A percentile compares a stretch with the other conserved stretches of the same genome.
Evolutionary conservation across 2,329 filamentous ascomycete species (phyloP).

Genomic region (Sporothrix luriei): DNA sequence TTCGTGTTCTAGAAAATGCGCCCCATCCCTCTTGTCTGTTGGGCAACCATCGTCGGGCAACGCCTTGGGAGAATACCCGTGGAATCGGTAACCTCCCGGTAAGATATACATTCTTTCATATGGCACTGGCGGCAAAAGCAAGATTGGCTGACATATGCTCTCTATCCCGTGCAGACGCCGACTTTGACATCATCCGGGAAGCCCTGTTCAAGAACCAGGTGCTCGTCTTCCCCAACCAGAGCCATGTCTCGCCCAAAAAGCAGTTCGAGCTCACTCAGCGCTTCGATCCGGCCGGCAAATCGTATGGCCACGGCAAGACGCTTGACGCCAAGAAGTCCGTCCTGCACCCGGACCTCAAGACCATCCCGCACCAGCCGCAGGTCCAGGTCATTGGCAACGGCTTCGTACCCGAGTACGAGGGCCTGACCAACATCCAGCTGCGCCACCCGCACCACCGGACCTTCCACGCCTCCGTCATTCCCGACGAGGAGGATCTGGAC

Average conservation of each 20-base stretch:
- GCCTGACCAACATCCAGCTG: constrained; percentile 66
- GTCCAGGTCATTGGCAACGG: constrained; percentile 82
- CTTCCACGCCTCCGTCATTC: constrained; percentile 69
- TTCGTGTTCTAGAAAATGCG: background rate
- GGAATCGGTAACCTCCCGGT: constrained; percentile 40
- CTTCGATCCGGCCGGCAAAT: constrained; percentile 66
- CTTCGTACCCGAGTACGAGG: constrained; percentile 68
- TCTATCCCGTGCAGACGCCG: constrained; percentile 52
- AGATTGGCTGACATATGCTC: constrained; percentile 18
- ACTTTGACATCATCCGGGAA: constrained; percentile 65
- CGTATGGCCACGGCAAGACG: constrained; percentile 76
- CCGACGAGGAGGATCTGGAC: constrained; percentile 54
- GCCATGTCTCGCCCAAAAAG: constrained; percentile 64
- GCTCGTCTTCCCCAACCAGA: constrained; percentile 70
- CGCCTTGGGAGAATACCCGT: constrained; percentile 38
- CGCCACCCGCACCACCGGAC: constrained; percentile 76
- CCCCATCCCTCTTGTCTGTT: constrained; percentile 27
- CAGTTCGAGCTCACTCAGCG: constrained; percentile 73
- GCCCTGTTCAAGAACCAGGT: constrained; percentile 70
- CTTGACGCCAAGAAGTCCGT: constrained; percentile 65
- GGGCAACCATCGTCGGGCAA: constrained; percentile 9
- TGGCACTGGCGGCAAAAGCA: background rate
- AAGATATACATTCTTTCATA: constrained; percentile 28
- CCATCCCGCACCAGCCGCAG: constrained; percentile 76
- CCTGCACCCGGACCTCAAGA: constrained; percentile 78